These are phyloP conservation scores for Penicillium sp. DNA, from an alignment of 2,329 filamentous ascomycete species.

Conservation along the genomic window DNA sequence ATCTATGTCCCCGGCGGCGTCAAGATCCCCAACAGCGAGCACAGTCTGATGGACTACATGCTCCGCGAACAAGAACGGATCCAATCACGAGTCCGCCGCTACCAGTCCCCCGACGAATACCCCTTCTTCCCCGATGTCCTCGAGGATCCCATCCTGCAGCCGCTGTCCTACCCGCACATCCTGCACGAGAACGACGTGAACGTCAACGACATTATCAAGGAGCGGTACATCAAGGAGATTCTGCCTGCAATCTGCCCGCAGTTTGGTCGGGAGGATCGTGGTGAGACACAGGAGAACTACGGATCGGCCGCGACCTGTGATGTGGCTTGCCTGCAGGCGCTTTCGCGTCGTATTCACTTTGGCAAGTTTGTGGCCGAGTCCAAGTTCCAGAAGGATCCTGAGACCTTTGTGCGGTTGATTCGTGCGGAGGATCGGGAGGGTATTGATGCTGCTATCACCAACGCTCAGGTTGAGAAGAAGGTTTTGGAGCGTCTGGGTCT, in stretches of 20 bases:
- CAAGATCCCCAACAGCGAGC: constrained; percentile 71
- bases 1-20: constrained; percentile 87
- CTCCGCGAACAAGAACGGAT: constrained; percentile 86
- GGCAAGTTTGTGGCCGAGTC: constrained; percentile 98
- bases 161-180: constrained; percentile 85
- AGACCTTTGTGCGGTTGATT: constrained; percentile 82
- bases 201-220: constrained; percentile 85
- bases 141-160: constrained; percentile 80
- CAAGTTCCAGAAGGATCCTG: constrained; percentile 85
- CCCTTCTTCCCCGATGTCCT: constrained; percentile 90
- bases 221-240: constrained; percentile 81
- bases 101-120: constrained; percentile 95
- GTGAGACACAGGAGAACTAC: constrained; percentile 91
- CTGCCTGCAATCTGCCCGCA: constrained; percentile 83
- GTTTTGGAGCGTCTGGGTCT: constrained; percentile 83
- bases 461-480: constrained; percentile 85
- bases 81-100: constrained; percentile 91
- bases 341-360: constrained; percentile 92
- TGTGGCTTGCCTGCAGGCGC: constrained; percentile 84
- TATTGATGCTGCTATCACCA: constrained; percentile 89
- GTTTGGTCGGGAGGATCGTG: constrained; percentile 75
- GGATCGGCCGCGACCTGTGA: constrained; percentile 90
- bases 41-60: constrained; percentile 94
- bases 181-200: constrained; percentile 89
- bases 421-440: constrained; percentile 77